These are phyloP conservation scores for Friedmanniomyces simplex DNA, from an alignment of 495 filamentous ascomycete genomes.

Conservation along the genomic window DNA sequence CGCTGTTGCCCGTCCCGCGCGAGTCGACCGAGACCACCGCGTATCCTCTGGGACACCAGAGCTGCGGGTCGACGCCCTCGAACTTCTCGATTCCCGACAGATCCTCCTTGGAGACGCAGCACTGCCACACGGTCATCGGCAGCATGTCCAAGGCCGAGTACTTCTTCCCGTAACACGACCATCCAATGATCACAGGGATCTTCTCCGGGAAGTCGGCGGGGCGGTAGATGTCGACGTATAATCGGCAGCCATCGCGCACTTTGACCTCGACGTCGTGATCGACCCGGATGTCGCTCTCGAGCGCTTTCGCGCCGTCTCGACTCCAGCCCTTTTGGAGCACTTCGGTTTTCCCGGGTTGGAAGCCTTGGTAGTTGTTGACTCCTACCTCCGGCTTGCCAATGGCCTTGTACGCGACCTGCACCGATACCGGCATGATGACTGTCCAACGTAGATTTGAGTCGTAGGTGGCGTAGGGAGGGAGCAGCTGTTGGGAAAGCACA, in stretches of 20 bases:
- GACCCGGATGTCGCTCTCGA: not conserved
- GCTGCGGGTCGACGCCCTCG: slow-evolving; percentile 37
- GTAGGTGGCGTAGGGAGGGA: not conserved
- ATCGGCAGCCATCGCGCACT: slow-evolving; percentile 25
- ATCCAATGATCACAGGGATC: slow-evolving; percentile 32
- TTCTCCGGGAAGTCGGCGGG: slow-evolving; percentile 16
- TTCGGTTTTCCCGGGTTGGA: slow-evolving; percentile 24
- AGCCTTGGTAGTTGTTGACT: slow-evolving; percentile 24
- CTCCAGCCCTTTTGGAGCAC: slow-evolving; percentile 27
- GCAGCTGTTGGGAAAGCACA: not conserved
- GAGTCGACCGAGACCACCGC: slow-evolving; percentile 38
- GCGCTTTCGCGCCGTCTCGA: slow-evolving; percentile 27
- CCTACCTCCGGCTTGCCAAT: slow-evolving; percentile 25
- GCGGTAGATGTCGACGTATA: slow-evolving; percentile 33
- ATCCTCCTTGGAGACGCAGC: not conserved
- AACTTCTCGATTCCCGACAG: slow-evolving; percentile 30
- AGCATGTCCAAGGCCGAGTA: slow-evolving; percentile 5
- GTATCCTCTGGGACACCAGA: slow-evolving; percentile 36
- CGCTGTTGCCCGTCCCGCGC: slow-evolving; percentile 34
- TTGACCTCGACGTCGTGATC: slow-evolving; percentile 31
- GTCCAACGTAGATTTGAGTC: not conserved
- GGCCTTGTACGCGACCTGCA: slow-evolving; percentile 30
- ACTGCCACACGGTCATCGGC: slow-evolving; percentile 1
- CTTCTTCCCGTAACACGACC: slow-evolving; percentile 35
- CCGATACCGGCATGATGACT: slow-evolving; percentile 25